Base-by-base conservation (phyloP, 768 basidiomycete genomes). In the Leccinum obscurum region DNA sequence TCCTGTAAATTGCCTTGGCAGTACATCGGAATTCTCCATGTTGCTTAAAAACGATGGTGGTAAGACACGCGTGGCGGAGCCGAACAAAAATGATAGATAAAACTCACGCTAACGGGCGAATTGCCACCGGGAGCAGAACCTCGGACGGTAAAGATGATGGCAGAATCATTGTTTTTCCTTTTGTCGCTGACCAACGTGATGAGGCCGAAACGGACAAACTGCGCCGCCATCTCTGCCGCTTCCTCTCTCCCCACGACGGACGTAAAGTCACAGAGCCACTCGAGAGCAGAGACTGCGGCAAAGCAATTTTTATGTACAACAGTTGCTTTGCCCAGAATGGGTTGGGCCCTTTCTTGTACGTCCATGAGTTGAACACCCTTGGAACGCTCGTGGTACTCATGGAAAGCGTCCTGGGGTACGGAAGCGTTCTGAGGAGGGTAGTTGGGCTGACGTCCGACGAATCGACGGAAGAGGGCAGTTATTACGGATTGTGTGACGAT, bases 211-310 rank as follows among this genome's bases (percentile, higher is more conserved):
- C 97, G 88, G 51, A 98, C 95, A 68, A 98, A 98, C 72, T 98
- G 97, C 4, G 95, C 97, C 3, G 93, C 90, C 86, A 98, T 91
- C 79, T 99, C 97, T 11, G 94, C 93, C 0, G 94, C 95, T 74
- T 98, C 97, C 70, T 99, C 97, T 55, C 93, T 81, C 24, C 95
- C 95, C 35, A 95, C 93, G 35, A 95, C 93, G 1, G 95, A 97
- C 0, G 97, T 94, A 67, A 94, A 97, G 74, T 99, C 97, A 71
- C 93, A 91, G 44, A 99, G 85, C 97, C 97, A 99, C 75, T 98
- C 95, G 57, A 98, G 80, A 0, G 92, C 95, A 50, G 84, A 84
- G 56, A 93, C 86, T 24, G 97, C 95, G 30, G 87, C 78, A 72
- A 99, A 98, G 67, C 92, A 92, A 69, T 86, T 80, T 66, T 84